Base-by-base conservation (phyloP, 345 rosid species). In the Lepidium sativum region DNA sequence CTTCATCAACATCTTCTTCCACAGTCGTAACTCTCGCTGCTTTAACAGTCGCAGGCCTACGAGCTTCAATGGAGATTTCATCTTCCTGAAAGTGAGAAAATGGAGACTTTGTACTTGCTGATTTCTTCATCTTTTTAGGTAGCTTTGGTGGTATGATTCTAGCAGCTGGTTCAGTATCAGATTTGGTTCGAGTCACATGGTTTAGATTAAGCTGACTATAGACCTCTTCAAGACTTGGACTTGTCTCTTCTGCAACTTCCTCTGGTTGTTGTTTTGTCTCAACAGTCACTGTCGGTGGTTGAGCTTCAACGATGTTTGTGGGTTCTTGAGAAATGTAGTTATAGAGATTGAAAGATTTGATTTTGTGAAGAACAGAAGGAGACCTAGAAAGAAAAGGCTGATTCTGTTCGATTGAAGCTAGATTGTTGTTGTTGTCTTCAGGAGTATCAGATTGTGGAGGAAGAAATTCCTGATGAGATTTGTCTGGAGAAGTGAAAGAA, bases 101-200 rank as follows among this genome's bases (percentile, higher is more conserved):
- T 0, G 84, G 79, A 6, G 92, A 81, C 42, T 84, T 88, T 0
- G 76, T 59, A 14, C 96, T 94, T 0, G 99, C 91, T 1, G 97
- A 89, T 67, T 86, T 90, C 86, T 56, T 84, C 88, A 94, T 84
- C 78, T 92, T 92, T 79, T 68, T 81, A 0, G 88, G 60, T 2
- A 86, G 85, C 71, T 86, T 94, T 17, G 67, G 60, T 12, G 80
- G 86, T 0, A 77, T 27, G 20, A 74, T 73, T 12, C 96, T 96
- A 2, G 84, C 37, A 8, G 82, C 39, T 4, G 92, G 92, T 20
- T 78, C 73, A 2, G 84, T 80, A 63, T 94, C 97, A 5, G 97
- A 90, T 32, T 69, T 78, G 2, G 80, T 77, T 62, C 84, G 63
- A 66, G 52, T 45, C 10, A 86, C 84, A 12, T 71, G 71, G 39